Evolutionary conservation across 208 protist species (phyloP), one percentile per base, ranked within the genome.

Genomic region (Leishmania lainsoni): DNA sequence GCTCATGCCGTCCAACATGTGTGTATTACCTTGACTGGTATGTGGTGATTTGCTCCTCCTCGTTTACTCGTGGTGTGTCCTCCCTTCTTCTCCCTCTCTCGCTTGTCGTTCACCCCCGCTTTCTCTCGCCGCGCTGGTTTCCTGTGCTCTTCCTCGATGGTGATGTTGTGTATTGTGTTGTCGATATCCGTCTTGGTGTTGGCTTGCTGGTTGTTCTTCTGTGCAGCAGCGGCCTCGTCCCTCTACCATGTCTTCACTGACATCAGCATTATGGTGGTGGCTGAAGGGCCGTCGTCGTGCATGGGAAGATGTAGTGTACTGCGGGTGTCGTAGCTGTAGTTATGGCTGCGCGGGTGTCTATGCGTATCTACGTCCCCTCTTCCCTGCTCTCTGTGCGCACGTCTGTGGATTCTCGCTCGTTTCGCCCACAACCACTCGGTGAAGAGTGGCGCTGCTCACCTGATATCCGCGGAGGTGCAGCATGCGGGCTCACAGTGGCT

Each of bases 31-130:
- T n/a, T 29, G 20, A 20, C 16, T 35, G 39, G 9, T 78, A 6
- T 42, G 35, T 0, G 35, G 10, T 45, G 22, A 71, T 52, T 77
- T 54, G 58, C 45, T 59, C 35, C 77, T 75, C 79, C 45, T 80
- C 26, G 76, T 74, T 39, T 39, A 39, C 39, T 51, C 61, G 10
- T 32, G 6, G n/a, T 29, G 29, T 52, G 14, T 68, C 63, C 29
- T 68, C 63, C 16, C 8, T 29, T n/a, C 32, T 29, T 39, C 16
- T 69, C 63, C 72, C 32, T 32, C 26, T 68, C 65, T 83, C 0
- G 66, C 54, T 79, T 42, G 26, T 16, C n/a, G 52, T 49, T 69
- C 63, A 42, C 32, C 22, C 22, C 58, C 26, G 26, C 17, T 63
- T 63, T 63, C 58, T 22, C 58, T 17, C 26, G 6, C 58, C 5